Evolutionary conservation across 2,329 filamentous ascomycete genomes (phyloP), one percentile per base, ranked within the genome.

Genomic region (Diplodia corticola): DNA sequence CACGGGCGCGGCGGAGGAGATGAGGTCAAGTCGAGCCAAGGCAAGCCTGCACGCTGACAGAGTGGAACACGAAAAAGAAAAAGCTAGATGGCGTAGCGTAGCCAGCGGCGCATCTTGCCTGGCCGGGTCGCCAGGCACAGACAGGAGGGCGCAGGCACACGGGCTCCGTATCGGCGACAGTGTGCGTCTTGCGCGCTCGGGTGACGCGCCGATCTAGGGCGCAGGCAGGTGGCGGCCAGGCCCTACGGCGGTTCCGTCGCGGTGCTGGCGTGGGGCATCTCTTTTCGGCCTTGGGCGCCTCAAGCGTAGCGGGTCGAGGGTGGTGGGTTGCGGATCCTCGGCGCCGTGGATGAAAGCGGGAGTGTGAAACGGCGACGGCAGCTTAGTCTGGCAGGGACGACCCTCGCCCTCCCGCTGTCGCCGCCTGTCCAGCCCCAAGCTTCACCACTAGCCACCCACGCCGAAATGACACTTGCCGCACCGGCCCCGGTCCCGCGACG

Each of bases 351-450:
- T 64, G 50, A 64, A 54, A 64, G 61, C 61, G 61, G 61, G 50
- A 37, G 61, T 22, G 50, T 64, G 61, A 64, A 64, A 64, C 61
- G 61, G 61, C 61, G 37, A 60, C 37, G 40, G 55, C 55, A 60
- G 55, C 40, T 60, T 60, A 60, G 44, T 26, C 15, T 7, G 24
- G 7, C 55, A 30, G 26, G 55, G 37, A 30, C 55, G 24, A 33
- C 55, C 55, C 40, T 5, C 55, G 55, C 22, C 20, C 40, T 44
- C 40, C 40, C 40, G n/a, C 40, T 20, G 40, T 44, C 40, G 40
- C 40, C 40, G 12, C 17, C 40, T 17, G 13, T 28, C 54, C 46
- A 46, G 54, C 54, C 22, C 35, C 20, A 57, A 57, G 53, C 53
- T 57, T 60, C 40, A 48, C 15, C 22, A 60, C 20, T 30, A 46